These are phyloP conservation scores for Apocynum venetum DNA, from an alignment of 257 asterid species.

Conservation along the genomic window DNA sequence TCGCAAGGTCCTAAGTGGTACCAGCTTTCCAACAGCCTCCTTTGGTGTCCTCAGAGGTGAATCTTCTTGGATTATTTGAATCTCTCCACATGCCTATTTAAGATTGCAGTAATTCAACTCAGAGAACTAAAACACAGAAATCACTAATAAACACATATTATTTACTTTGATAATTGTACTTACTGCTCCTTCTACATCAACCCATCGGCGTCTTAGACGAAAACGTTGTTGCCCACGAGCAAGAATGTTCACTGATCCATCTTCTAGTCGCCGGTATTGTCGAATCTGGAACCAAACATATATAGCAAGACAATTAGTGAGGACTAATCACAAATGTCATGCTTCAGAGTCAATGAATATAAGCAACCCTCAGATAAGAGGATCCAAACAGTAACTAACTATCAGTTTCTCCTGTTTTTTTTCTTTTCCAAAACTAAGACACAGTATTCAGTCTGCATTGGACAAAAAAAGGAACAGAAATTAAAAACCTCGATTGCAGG, in stretches of 20 bases:
- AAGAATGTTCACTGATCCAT: slow-evolving; percentile 87
- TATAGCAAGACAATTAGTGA: slow-evolving; percentile 7
- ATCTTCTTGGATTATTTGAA: slow-evolving; percentile 83
- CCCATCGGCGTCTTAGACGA: slow-evolving; percentile 76
- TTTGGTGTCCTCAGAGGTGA: slow-evolving; percentile 75
- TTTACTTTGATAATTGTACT: slow-evolving; percentile 27
- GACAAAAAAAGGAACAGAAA: neutral
- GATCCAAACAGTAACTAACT: neutral
- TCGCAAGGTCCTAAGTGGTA: slow-evolving; percentile 48
- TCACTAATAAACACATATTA: slow-evolving; percentile 14
- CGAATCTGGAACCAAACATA: slow-evolving; percentile 57
- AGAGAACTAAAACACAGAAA: slow-evolving; percentile 8
- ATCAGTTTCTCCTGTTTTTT: neutral
- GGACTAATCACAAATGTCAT: slow-evolving; percentile 10
- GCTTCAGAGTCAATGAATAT: neutral
- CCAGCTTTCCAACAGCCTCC: slow-evolving; percentile 74
- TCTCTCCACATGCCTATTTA: slow-evolving; percentile 75
- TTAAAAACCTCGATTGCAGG: neutral
- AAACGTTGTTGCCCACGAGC: slow-evolving; percentile 95
- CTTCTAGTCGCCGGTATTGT: slow-evolving; percentile 81
- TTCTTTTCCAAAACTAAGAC: neutral
- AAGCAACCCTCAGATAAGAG: neutral
- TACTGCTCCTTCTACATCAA: slow-evolving; percentile 82
- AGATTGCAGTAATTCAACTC: slow-evolving; percentile 17
- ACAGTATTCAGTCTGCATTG: neutral